Evolutionary conservation across 2,329 filamentous ascomycete genomes (phyloP).

Genomic region (Chalaropsis ovoidea): DNA sequence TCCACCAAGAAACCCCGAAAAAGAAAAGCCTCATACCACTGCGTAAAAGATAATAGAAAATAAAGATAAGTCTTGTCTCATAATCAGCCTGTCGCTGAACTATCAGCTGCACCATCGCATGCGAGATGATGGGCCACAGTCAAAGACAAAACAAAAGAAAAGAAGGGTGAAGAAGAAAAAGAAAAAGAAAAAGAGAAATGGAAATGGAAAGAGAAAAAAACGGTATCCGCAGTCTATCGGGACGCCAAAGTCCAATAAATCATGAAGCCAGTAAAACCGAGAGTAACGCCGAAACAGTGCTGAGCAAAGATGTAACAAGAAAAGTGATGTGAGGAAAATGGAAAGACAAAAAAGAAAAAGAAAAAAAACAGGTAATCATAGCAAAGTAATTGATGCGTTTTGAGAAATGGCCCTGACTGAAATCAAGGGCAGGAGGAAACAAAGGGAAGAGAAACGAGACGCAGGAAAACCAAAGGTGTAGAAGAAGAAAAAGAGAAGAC

Average conservation of each 20-base stretch:
- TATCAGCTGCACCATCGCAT: background rate
- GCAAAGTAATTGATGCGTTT: slow-evolving; percentile 18
- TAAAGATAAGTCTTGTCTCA: background rate
- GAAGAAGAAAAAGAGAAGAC: slow-evolving; percentile 14
- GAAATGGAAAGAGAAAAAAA: slow-evolving; percentile 12
- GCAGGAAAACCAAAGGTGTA: slow-evolving; percentile 11
- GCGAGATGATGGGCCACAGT: slow-evolving; percentile 1
- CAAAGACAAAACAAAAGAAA: background rate
- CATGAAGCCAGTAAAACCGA: slow-evolving; percentile 21
- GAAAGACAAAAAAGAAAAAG: slow-evolving; percentile 1
- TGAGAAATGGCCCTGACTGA: slow-evolving; percentile 8
- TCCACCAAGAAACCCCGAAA: slow-evolving; percentile 17
- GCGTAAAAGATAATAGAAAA: slow-evolving; percentile 22
- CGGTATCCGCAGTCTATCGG: slow-evolving; percentile 20
- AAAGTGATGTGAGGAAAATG: slow-evolving; percentile 11
- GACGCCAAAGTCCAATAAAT: slow-evolving; percentile 20
- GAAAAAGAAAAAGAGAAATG: background rate
- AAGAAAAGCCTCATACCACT: slow-evolving; percentile 22
- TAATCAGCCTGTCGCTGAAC: background rate
- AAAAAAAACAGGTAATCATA: slow-evolving; percentile 20
- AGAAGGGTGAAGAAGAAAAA: background rate
- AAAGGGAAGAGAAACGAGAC: slow-evolving; percentile 13
- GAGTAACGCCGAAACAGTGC: slow-evolving; percentile 24
- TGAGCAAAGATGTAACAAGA: slow-evolving; percentile 18
- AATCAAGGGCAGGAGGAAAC: slow-evolving; percentile 3